phyloP scores from a whole-genome alignment of 768 basidiomycete species.

The Pisolithus marmoratus region DNA sequence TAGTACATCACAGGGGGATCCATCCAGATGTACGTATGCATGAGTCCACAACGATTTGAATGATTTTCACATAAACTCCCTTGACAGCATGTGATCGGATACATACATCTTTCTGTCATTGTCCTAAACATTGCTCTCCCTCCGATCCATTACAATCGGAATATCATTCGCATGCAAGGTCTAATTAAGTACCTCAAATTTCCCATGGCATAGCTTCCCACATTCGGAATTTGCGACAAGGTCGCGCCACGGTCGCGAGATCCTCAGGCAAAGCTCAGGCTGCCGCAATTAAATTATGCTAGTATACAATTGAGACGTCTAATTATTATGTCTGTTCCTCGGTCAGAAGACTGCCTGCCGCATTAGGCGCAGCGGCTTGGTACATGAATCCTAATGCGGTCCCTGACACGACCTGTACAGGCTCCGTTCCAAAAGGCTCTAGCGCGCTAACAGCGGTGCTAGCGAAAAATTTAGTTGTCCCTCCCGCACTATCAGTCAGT shows the following conservation, averaged over 20 bases:
- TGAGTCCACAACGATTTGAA: background rate
- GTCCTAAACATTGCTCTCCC: background rate
- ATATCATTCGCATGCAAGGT: background rate
- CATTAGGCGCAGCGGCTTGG: background rate
- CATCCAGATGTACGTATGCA: constrained; percentile 27
- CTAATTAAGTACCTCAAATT: background rate
- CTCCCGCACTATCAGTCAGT: constrained; percentile 6
- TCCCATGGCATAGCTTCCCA: background rate
- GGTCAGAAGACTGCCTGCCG: background rate
- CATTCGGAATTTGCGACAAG: background rate
- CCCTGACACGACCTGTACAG: background rate
- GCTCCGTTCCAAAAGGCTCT: background rate
- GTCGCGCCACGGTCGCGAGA: no score
- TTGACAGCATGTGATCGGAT: background rate
- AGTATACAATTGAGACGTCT: no score
- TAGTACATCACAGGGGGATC: constrained; percentile 12
- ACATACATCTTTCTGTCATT: background rate
- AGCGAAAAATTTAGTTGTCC: constrained; percentile 1
- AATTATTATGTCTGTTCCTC: no score
- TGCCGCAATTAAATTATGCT: no score
- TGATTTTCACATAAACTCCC: background rate
- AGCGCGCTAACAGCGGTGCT: background rate
- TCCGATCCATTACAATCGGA: background rate
- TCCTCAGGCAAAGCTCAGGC: no score
- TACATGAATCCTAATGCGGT: constrained; percentile 4